phyloP scores from a whole-genome alignment of 352 stramenopile genomes.

The Nothophytophthora sp. region DNA sequence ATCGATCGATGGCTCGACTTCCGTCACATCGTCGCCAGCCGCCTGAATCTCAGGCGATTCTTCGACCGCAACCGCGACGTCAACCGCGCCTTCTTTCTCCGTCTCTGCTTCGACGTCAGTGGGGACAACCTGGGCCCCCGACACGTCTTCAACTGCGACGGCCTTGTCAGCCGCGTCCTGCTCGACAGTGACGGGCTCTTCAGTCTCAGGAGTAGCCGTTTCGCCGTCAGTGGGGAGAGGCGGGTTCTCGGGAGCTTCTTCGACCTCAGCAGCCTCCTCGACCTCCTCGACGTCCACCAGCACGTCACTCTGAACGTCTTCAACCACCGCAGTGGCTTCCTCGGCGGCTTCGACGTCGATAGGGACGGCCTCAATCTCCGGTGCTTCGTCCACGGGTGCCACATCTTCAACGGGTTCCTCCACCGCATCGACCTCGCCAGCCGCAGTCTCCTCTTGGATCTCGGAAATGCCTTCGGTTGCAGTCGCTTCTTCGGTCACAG shows the following conservation, averaged over 20 bases:
- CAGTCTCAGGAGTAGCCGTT: too few species aligned
- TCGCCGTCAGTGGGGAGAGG: too few species aligned
- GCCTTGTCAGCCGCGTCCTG: too few species aligned
- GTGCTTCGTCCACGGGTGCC: constrained; percentile 6
- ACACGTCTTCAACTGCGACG: neutral
- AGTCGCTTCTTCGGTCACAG: neutral
- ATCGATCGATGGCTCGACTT: too few species aligned
- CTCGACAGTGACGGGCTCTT: too few species aligned
- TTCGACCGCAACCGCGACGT: neutral
- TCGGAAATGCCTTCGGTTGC: neutral
- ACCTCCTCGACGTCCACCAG: neutral
- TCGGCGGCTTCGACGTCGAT: constrained; percentile 9
- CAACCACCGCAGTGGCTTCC: constrained; percentile 4
- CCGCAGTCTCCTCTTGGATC: neutral
- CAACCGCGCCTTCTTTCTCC: neutral
- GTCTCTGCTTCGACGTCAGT: neutral
- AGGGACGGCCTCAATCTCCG: constrained; percentile 13
- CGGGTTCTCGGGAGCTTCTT: too few species aligned
- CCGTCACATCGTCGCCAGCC: too few species aligned
- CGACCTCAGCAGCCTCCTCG: neutral
- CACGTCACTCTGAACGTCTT: constrained; percentile 1
- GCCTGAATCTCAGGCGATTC: constrained; percentile 1
- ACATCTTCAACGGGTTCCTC: constrained; percentile 4
- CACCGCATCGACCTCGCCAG: neutral
- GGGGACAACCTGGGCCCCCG: neutral